Evolutionary conservation across 257 asterid species (phyloP), one percentile per base, ranked within the genome.

Genomic region (Jaltomata sinuosa): DNA sequence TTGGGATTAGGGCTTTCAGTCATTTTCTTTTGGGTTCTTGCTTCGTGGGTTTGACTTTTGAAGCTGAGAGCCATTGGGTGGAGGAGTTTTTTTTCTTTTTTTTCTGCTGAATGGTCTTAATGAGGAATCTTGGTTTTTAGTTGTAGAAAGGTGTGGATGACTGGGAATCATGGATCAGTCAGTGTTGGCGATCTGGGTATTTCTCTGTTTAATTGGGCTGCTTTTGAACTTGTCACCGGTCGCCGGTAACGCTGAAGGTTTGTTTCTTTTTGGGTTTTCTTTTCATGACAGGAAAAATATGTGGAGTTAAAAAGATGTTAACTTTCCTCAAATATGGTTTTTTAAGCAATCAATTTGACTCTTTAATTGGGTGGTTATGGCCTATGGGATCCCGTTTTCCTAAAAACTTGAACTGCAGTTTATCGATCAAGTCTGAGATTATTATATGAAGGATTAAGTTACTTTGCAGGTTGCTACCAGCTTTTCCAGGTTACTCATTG

Each of bases 241-340:
- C 55, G 34, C 76, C 42, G 74, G 84, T 45, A 81, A 81, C 59
- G 55, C 84, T 42, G 84, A 81, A 81, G 84, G 84, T 81, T 25
- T 81, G 76, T 57, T 38, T 18, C 34, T 32, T 53, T 29, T 32
- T 52, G 10, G 5, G 11, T 50, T 79, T 79, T 79, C 40, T 34
- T 57, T 55, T 53, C 68, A 79, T 29, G 7, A 53, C n/a, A 31
- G 18, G n/a, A 6, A 69, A 19, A 34, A 36, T 38, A 16, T 71
- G 50, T 68, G 50, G 32, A 71, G 53, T 71, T 36, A 69, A 36
- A 25, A 59, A 59, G 34, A 59, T 59, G 34, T 27, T 61, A 11
- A 61, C 69, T 25, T 22, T 61, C 34, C 69, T 62, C 21, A 27
- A 62, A 27, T 62, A 25, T 27, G 19, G 18, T 61, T 61, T 27